Percentiles rank a stretch among this genome's conserved stretches.
Evolutionary conservation across 441 rosid species (phyloP).

Genomic region (Populus tomentosa): DNA sequence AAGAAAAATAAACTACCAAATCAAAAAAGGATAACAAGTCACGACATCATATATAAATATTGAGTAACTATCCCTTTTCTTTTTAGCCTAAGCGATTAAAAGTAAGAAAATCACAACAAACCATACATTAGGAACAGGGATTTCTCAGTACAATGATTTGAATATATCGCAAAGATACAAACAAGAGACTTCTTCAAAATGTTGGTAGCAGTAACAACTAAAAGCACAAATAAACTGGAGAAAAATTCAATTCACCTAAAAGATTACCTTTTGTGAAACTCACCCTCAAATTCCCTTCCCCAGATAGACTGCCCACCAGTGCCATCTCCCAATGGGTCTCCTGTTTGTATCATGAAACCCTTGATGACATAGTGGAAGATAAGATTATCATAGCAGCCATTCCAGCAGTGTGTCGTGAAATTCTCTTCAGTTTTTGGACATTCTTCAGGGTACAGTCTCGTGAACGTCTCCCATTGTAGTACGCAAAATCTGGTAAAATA

Average conservation of each 20-base stretch:
- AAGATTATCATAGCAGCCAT: conserved; percentile 93
- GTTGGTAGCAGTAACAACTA: neutral
- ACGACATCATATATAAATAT: neutral
- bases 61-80: no score
- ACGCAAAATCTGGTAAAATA: conserved; percentile 55
- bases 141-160: neutral
- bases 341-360: conserved; percentile 98
- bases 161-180: no score
- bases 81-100: no score
- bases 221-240: neutral
- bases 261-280: conserved; percentile 88
- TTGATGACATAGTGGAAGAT: conserved; percentile 90
- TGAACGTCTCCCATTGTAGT: conserved; percentile 97
- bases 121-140: neutral
- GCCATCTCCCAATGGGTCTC: conserved; percentile 98
- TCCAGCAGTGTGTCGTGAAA: conserved; percentile 88
- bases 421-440: conserved; percentile 98
- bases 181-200: conserved; percentile 3
- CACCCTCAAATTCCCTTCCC: conserved; percentile 99
- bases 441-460: conserved; percentile 92
- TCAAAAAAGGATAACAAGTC: neutral
- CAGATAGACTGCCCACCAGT: conserved; percentile 98
- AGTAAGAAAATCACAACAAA: no score
- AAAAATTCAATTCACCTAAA: conserved; percentile 1
- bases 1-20: neutral